These are phyloP conservation scores for Aphanocladium album DNA, from an alignment of 2,329 filamentous ascomycete genomes.

Conservation along the genomic window DNA sequence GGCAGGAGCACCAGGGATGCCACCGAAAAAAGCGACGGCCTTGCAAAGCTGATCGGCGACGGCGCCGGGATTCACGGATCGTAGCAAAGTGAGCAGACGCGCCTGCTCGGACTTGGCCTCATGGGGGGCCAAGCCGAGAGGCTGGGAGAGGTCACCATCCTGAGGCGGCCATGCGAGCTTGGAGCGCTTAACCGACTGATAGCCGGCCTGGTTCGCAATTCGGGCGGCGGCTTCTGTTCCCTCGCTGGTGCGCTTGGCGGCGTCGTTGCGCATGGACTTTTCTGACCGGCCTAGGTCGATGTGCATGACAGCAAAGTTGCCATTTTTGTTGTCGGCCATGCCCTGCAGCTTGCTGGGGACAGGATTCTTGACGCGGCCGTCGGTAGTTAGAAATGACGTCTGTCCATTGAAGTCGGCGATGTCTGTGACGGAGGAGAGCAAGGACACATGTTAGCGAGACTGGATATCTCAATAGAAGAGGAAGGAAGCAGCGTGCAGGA, in stretches of 20 bases:
- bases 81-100: conserved; percentile 52
- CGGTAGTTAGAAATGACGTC: conserved; percentile 16
- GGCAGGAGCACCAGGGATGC: conserved; percentile 50
- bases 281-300: conserved; percentile 47
- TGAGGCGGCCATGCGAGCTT: conserved; percentile 29
- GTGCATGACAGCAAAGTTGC: conserved; percentile 60
- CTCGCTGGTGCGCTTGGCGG: conserved; percentile 58
- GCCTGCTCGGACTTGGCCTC: conserved; percentile 57
- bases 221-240: conserved; percentile 54
- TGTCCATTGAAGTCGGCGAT: conserved; percentile 18
- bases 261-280: conserved; percentile 45
- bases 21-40: conserved; percentile 59
- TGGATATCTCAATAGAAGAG: too few species aligned
- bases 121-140: conserved; percentile 24
- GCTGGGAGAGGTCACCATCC: conserved; percentile 18
- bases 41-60: conserved; percentile 61
- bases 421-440: background rate
- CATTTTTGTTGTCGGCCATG: conserved; percentile 50
- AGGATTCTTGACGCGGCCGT: conserved; percentile 43
- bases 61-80: conserved; percentile 47
- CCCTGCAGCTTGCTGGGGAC: conserved; percentile 59
- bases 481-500: background rate
- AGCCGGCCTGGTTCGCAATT: conserved; percentile 49
- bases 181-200: conserved; percentile 45
- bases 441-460: conserved; percentile 1